These are phyloP conservation scores for Agrocybe pediades DNA, from an alignment of 768 basidiomycete species.

Conservation along the genomic window DNA sequence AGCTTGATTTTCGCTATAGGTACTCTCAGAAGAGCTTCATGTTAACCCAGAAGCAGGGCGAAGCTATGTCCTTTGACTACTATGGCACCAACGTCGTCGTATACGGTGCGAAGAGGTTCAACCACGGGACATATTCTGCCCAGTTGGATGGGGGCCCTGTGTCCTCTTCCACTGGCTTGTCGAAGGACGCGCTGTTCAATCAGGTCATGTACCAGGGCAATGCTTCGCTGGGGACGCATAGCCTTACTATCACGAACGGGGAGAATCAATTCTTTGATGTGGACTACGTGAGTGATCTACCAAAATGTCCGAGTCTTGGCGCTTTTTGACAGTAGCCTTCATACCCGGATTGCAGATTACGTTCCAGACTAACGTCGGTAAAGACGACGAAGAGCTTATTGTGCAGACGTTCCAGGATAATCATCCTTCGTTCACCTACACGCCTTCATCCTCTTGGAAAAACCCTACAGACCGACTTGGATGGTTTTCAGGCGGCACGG, in stretches of 20 bases:
- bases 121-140: slow-evolving; percentile 35
- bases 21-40: slow-evolving; percentile 23
- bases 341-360: slow-evolving; percentile 12
- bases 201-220: slow-evolving; percentile 6
- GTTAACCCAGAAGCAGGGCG: slow-evolving; percentile 29
- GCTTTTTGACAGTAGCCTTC: background rate
- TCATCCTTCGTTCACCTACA: slow-evolving; percentile 24
- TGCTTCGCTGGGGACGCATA: slow-evolving; percentile 12
- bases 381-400: slow-evolving; percentile 19
- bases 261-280: slow-evolving; percentile 33
- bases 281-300: slow-evolving; percentile 33
- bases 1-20: background rate
- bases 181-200: slow-evolving; percentile 3
- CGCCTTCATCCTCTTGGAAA: slow-evolving; percentile 18
- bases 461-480: slow-evolving; percentile 5
- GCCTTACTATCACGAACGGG: slow-evolving; percentile 20
- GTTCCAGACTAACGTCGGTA: slow-evolving; percentile 20
- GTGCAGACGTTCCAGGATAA: slow-evolving; percentile 25
- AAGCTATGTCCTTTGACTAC: slow-evolving; percentile 32
- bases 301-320: background rate
- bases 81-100: slow-evolving; percentile 39
- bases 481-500: slow-evolving; percentile 13
- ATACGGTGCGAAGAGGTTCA: slow-evolving; percentile 39
- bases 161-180: slow-evolving; percentile 12
- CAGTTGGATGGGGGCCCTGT: slow-evolving; percentile 17